Base-by-base conservation (phyloP, 768 basidiomycete species). In the Jaapia argillacea region DNA sequence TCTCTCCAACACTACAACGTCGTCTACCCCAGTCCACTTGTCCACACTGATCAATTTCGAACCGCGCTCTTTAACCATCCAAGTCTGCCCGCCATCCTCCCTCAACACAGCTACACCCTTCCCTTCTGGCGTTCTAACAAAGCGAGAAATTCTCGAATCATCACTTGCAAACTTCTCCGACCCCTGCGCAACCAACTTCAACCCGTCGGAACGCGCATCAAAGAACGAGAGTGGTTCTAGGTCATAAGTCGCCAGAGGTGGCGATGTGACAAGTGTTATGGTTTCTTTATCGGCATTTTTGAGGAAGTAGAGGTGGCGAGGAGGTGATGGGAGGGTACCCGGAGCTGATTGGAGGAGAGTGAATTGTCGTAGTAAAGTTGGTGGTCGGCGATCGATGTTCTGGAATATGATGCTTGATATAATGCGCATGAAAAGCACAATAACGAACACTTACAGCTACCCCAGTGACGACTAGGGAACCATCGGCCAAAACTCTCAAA, bases 311-410 rank as follows among this genome's bases (percentile, higher is more conserved):
- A 84, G 64, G 51, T 75, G 66, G 7, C 20, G 37, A 7, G 12
- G 58, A 57, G 23, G 80, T 81, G 38, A 64, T 63, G 12, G 54
- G 56, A 41, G 70, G 65, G 70, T 56, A 7, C 63, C 63, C 13
- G 80, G 70, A 13, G 65, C 66, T 1, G 76, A 74, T 45, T 85
- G 79, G 36, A 85, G 77, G 16, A 91, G 61, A 2, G 75, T 79
- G 58, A 87, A 85, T 46, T 83, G 80, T 54, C 73, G 76, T 23
- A 90, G 67, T 3, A 91, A 67, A 2, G 86, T 89, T 6, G 92
- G 92, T 5, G 92, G 92, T 51, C 82, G 75, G 13, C 85, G 72
- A 55, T 94, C 91, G 50, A 96, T 78, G 61, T 94, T 90, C 91
- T 93, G 49, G 42, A 25, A n/a, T 33, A 26, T 33, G 10, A 33